Evolutionary conservation across 768 basidiomycete genomes (phyloP).

Genomic region (Trametes cubensis): DNA sequence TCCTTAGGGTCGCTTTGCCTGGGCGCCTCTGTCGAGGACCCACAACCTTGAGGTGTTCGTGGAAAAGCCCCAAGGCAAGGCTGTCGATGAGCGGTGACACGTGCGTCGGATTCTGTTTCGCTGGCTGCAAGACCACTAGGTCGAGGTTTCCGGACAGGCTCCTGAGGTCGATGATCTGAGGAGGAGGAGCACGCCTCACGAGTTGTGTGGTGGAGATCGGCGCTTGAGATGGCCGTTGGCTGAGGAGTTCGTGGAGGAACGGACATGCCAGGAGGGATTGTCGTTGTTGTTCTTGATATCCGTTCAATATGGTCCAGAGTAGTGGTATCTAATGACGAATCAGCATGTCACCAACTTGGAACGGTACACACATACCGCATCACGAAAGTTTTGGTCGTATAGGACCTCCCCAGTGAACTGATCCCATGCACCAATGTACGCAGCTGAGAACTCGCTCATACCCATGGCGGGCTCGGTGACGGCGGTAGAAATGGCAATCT

Average conservation of each 20-base stretch:
- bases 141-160: slow-evolving; percentile 48
- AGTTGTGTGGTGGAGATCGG: slow-evolving; percentile 2
- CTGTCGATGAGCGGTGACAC: slow-evolving; percentile 63
- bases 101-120: slow-evolving; percentile 57
- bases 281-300: background rate
- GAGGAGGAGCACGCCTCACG: background rate
- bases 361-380: background rate
- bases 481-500: slow-evolving; percentile 46
- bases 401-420: background rate
- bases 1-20: background rate
- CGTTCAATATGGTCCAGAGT: background rate
- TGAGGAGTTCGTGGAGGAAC: slow-evolving; percentile 3
- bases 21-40: slow-evolving; percentile 44
- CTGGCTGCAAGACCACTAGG: slow-evolving; percentile 54
- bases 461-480: slow-evolving; percentile 35
- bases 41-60: slow-evolving; percentile 56
- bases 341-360: background rate
- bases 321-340: slow-evolving; percentile 1
- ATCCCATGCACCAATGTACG: slow-evolving; percentile 12
- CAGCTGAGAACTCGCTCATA: slow-evolving; percentile 40
- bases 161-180: slow-evolving; percentile 1
- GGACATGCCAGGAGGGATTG: background rate
- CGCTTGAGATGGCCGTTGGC: background rate
- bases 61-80: slow-evolving; percentile 54
- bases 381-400: background rate